Evolutionary conservation across 129 eudicot species (phyloP), one percentile per base, ranked within the genome.

Genomic region (Helichrysum umbraculigerum): DNA sequence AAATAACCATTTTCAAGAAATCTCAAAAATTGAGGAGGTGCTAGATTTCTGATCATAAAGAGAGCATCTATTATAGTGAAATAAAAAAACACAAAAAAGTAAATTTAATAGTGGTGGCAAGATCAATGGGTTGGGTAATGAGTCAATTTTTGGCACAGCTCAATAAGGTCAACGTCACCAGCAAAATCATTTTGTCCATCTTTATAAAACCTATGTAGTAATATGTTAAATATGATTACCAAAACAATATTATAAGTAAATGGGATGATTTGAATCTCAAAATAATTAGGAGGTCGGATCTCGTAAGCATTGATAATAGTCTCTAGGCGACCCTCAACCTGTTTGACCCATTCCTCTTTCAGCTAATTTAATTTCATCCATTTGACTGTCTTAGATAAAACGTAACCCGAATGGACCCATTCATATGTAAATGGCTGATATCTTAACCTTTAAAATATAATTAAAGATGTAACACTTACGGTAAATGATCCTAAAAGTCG

Each of bases 401-500:
- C 59, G 4, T 28, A 19, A 56, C 12, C 29, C 2, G 42, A 22
- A 44, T 12, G 0, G n/a, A 20, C 51, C 7, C 47, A 6, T 58
- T 37, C 8, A 34, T 5, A 57, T 6, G 66, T 20, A 73, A 16
- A 76, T 17, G 20, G 10, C 1, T 33, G 37, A 30, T 16, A 12
- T 33, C 19, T 25, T n/a, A n/a, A n/a, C 62, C 28, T 56, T 21
- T n/a, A 21, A n/a, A 66, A 66, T 6, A 30, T 25, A 50, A 56
- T 34, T 47, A 29, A 37, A 8, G 25, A 76, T 58, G 68, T 35
- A 76, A 67, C 14, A 68, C 99, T 91, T 81, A 91, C 99, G 20
- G 96, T 80, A 78, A 82, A 94, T 79, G 97, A 91, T 75, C 99
- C 99, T 57, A 94, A 78, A 75, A 94, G 97, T 58, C 98, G 89